phyloP scores from a whole-genome alignment of 176 grass and related monocot genomes.

The Ensete glaucum region DNA sequence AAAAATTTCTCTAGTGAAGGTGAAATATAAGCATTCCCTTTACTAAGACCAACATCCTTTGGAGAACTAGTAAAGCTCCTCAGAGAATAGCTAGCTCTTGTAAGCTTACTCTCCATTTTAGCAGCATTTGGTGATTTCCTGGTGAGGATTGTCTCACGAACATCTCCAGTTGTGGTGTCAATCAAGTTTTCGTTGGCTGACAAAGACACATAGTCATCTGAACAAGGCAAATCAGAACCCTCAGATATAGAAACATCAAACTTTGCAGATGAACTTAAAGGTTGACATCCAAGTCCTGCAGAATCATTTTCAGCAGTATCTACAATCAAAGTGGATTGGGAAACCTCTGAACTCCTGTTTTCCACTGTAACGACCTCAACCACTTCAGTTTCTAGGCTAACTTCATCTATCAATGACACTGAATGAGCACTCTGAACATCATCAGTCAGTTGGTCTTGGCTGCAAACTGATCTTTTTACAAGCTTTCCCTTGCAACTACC shows the following conservation, averaged over 20 bases:
- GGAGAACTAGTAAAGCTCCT: background rate
- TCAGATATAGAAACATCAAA: background rate
- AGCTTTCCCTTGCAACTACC: background rate
- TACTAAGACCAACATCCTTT: background rate
- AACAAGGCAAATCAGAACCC: background rate
- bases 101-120: background rate
- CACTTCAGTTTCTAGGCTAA: background rate
- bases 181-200: background rate
- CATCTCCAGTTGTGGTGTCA: background rate
- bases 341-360: too few species aligned
- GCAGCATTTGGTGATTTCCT: background rate
- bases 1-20: background rate
- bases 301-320: background rate
- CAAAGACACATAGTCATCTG: background rate
- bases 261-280: background rate
- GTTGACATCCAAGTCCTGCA: background rate
- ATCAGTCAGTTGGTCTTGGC: background rate
- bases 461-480: background rate
- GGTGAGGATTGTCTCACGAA: background rate
- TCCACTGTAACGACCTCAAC: background rate
- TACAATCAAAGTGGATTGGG: background rate
- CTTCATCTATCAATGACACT: background rate
- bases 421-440: background rate
- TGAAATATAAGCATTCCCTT: background rate
- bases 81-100: background rate